phyloP scores from a whole-genome alignment of 2,329 filamentous ascomycete genomes.

The Epichloe glyceriae region DNA sequence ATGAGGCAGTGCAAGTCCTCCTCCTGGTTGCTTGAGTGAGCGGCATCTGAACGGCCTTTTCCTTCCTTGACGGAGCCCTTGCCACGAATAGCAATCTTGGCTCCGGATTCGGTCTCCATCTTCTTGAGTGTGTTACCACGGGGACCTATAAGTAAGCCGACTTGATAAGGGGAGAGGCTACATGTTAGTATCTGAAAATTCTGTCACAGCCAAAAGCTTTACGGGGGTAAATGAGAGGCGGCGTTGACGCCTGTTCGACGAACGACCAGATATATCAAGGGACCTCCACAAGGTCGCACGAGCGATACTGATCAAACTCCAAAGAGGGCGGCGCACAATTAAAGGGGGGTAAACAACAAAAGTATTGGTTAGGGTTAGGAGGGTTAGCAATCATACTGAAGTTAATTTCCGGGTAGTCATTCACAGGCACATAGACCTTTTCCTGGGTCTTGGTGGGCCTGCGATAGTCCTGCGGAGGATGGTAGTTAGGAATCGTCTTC shows the following conservation, averaged over 20 bases:
- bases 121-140: constrained; percentile 99
- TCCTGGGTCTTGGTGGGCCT: constrained; percentile 99
- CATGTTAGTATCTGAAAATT: constrained; percentile 64
- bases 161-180: constrained; percentile 79
- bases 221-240: constrained; percentile 4
- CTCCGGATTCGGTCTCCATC: constrained; percentile 94
- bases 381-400: constrained; percentile 99
- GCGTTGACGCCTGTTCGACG: constrained; percentile 13
- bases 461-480: constrained; percentile 95
- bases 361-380: constrained; percentile 57
- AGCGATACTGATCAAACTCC: constrained; percentile 33
- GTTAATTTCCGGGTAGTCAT: constrained; percentile 99
- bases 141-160: constrained; percentile 98
- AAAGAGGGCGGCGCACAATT: constrained; percentile 14
- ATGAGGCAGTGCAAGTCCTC: constrained; percentile 98
- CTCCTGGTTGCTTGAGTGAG: constrained; percentile 99
- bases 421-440: constrained; percentile 99
- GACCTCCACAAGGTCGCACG: constrained; percentile 16
- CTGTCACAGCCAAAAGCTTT: constrained; percentile 16
- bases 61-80: constrained; percentile 99
- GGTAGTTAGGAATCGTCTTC: constrained; percentile 99
- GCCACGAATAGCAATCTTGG: constrained; percentile 98
- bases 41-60: constrained; percentile 96
- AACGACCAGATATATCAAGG: constrained; percentile 21
- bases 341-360: constrained; percentile 20